These are phyloP conservation scores for Biancaea sappan DNA, from an alignment of 306 rosid genomes.

Conservation along the genomic window DNA sequence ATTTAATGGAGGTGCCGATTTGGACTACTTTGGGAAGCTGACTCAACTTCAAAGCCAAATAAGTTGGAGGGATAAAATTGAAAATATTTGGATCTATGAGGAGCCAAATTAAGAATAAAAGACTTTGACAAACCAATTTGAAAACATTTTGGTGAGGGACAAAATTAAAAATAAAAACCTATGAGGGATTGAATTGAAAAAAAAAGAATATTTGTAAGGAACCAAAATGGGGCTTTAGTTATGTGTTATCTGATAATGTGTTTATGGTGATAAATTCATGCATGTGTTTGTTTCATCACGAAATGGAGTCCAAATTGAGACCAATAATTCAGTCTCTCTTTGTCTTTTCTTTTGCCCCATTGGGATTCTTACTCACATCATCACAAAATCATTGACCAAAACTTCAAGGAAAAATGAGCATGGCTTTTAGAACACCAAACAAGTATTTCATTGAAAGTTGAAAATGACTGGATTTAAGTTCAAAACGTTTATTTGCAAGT, in stretches of 20 bases:
- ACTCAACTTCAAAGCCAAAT: no score
- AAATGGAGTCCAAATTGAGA: slow-evolving; percentile 67
- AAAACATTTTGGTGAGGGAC: no score
- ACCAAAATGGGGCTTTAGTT: no score
- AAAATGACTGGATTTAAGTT: slow-evolving; percentile 16
- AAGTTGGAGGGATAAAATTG: no score
- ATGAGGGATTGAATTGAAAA: no score
- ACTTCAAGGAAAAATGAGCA: slow-evolving; percentile 40
- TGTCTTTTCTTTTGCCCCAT: slow-evolving; percentile 85
- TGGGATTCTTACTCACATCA: slow-evolving; percentile 75
- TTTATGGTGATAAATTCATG: slow-evolving; percentile 46
- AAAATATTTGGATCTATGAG: no score
- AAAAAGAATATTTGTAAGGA: no score
- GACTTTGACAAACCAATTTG: no score
- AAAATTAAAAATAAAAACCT: no score
- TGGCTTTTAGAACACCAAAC: slow-evolving; percentile 33
- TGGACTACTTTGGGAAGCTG: no score
- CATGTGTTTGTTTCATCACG: slow-evolving; percentile 74
- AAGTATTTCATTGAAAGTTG: slow-evolving; percentile 14
- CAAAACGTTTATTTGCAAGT: neutral
- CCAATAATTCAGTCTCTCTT: slow-evolving; percentile 75
- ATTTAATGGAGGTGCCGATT: no score
- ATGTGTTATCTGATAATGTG: slow-evolving; percentile 12
- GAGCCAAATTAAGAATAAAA: no score
- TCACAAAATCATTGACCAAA: slow-evolving; percentile 73